Percentiles rank a stretch among this genome's conserved stretches.
These are phyloP conservation scores for Trametes polyzona DNA, from an alignment of 1,284 basidiomycete genomes.

Conservation along the genomic window DNA sequence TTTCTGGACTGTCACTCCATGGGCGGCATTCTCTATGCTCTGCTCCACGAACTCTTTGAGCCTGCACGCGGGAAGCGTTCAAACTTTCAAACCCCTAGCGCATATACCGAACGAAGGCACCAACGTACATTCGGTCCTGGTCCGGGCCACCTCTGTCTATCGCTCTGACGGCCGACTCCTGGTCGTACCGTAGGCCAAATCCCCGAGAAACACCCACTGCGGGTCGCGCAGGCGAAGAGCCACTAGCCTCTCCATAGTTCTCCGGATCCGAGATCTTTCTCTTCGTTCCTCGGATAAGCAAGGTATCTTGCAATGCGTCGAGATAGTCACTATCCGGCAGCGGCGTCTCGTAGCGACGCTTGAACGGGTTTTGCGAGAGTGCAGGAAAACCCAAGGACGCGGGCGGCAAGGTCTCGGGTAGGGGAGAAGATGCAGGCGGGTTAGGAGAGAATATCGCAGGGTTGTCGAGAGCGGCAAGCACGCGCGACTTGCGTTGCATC, in stretches of 20 bases:
- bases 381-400: conserved; percentile 9
- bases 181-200: conserved; percentile 26
- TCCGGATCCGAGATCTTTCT: conserved; percentile 12
- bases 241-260: conserved; percentile 5
- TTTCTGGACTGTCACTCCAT: conserved; percentile 52
- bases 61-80: conserved; percentile 34
- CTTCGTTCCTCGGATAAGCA: conserved; percentile 4
- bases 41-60: conserved; percentile 63
- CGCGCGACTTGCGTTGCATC: conserved; percentile 22
- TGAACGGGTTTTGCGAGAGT: conserved; percentile 1
- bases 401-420: conserved; percentile 6
- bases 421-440: not conserved
- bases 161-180: conserved; percentile 15
- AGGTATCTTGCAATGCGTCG: not conserved
- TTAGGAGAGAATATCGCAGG: conserved; percentile 18
- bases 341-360: conserved; percentile 7
- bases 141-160: conserved; percentile 29
- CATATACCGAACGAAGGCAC: too few relatives aligned
- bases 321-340: conserved; percentile 5
- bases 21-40: conserved; percentile 57
- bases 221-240: conserved; percentile 3
- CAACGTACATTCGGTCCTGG: conserved; percentile 21
- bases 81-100: not conserved
- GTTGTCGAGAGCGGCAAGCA: conserved; percentile 30
- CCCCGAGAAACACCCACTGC: not conserved